Conservation (phyloP, 352 stramenopile genomes). For the Pythium aristosporum region DNA sequence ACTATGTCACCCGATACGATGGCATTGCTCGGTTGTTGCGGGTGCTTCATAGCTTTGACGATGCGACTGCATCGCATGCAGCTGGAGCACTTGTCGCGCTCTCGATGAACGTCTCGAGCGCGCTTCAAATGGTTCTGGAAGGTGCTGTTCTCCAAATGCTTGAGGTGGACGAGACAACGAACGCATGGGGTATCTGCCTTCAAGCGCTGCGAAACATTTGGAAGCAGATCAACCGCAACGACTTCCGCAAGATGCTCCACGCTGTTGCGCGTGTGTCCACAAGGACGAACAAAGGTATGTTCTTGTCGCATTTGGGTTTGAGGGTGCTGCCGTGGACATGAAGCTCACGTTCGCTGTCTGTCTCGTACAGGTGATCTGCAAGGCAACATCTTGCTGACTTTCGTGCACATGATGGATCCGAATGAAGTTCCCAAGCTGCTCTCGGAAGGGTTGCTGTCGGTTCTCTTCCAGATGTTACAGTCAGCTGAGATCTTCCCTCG, state of each 20-base stretch:
- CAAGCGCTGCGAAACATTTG: slow-evolving; percentile 85
- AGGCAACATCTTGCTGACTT: slow-evolving; percentile 85
- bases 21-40: slow-evolving; percentile 71
- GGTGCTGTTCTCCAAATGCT: slow-evolving; percentile 88
- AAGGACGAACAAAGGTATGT: slow-evolving; percentile 69
- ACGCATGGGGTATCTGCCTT: slow-evolving; percentile 78
- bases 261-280: slow-evolving; percentile 77
- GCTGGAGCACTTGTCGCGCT: slow-evolving; percentile 76
- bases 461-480: slow-evolving; percentile 82
- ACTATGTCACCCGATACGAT: slow-evolving; percentile 76
- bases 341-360: background rate
- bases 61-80: slow-evolving; percentile 66
- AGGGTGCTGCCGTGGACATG: background rate
- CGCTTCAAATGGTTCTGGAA: slow-evolving; percentile 86
- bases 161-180: slow-evolving; percentile 75
- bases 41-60: slow-evolving; percentile 66
- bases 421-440: slow-evolving; percentile 67
- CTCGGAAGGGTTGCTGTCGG: slow-evolving; percentile 72
- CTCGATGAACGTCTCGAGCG: slow-evolving; percentile 74
- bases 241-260: slow-evolving; percentile 86
- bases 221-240: slow-evolving; percentile 85
- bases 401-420: slow-evolving; percentile 89
- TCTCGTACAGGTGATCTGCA: slow-evolving; percentile 57
- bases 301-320: background rate
- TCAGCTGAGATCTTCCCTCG: slow-evolving; percentile 72